Evolutionary conservation across 805 yeast genomes (phyloP), one percentile per base, ranked within the genome.

Genomic region (Metschnikowia continentalis): DNA sequence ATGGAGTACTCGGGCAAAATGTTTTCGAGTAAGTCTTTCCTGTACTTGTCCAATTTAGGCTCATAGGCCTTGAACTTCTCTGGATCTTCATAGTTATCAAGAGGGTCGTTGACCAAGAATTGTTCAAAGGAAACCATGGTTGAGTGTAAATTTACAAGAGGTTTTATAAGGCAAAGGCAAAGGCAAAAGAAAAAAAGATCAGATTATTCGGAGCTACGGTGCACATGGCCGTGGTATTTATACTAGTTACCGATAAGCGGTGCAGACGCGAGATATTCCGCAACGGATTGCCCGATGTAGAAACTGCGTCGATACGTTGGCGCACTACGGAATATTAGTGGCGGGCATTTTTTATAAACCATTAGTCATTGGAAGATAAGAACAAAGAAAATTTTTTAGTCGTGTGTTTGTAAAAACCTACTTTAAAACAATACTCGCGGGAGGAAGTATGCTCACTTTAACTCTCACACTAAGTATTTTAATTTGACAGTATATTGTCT

Each of bases 41-140:
- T 60, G 59, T 77, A 77, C 41, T 70, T 65, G 51, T 73, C 70
- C 49, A 80, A 68, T 56, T 75, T 76, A 10, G 83, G 83, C 43
- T 69, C 55, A 74, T 74, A 80, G 32, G 57, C 51, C 42, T 66
- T 69, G 59, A 66, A 80, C 45, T 72, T 70, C 53, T 67, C 76
- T 1, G 72, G 61, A 57, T 79, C 74, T 54, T 72, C 77, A 51
- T 69, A 73, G 48, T 52, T 46, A 22, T 59, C 61, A 47, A 70
- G 61, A 6, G 60, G 52, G 50, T 70, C 75, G 11, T 61, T 65
- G 46, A 65, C 63, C 45, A 71, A 62, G 53, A 70, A 69, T 22
- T 53, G 54, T 19, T 54, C 49, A 40, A 46, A 58, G 14, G 61
- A 44, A n/a, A 60, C 58, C 62, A 58, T 58, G 4, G 10, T 26